Percentiles rank a stretch among this genome's conserved stretches.
These are phyloP conservation scores for Aspergillus sp. DNA, from an alignment of 2,329 filamentous ascomycete genomes.

Conservation along the genomic window DNA sequence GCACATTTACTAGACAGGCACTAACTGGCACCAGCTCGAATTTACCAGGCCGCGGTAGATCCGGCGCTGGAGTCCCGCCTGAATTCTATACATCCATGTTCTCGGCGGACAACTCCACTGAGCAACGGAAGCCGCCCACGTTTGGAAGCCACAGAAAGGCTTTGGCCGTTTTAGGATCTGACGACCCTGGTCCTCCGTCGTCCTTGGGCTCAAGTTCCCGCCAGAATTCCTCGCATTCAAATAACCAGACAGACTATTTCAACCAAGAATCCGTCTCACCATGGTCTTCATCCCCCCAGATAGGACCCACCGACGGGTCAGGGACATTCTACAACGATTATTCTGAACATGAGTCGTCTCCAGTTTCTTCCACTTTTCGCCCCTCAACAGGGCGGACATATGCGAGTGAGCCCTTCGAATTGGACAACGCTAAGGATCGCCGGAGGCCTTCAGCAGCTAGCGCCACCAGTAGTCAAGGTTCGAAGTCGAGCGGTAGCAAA, in stretches of 20 bases:
- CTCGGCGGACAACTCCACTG: constrained; percentile 31
- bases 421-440: constrained; percentile 58
- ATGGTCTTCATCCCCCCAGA: constrained; percentile 21
- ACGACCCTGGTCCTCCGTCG: constrained; percentile 18
- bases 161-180: constrained; percentile 22
- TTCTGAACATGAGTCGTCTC: constrained; percentile 39
- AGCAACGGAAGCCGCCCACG: constrained; percentile 26
- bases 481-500: constrained; percentile 62
- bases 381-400: constrained; percentile 46
- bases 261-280: constrained; percentile 22
- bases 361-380: constrained; percentile 63
- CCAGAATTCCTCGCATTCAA: constrained; percentile 15
- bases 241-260: constrained; percentile 11
- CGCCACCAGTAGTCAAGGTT: constrained; percentile 78
- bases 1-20: background rate
- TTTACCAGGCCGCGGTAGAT: constrained; percentile 12
- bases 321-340: constrained; percentile 33
- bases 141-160: constrained; percentile 30
- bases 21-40: constrained; percentile 17
- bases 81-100: constrained; percentile 27
- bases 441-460: constrained; percentile 82
- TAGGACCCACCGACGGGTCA: constrained; percentile 19
- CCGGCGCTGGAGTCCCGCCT: constrained; percentile 11
- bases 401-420: constrained; percentile 54
- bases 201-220: constrained; percentile 15